Conservation (phyloP, 202 grass and related monocot species). For the Bolboschoenoplectus hybrid region DNA sequence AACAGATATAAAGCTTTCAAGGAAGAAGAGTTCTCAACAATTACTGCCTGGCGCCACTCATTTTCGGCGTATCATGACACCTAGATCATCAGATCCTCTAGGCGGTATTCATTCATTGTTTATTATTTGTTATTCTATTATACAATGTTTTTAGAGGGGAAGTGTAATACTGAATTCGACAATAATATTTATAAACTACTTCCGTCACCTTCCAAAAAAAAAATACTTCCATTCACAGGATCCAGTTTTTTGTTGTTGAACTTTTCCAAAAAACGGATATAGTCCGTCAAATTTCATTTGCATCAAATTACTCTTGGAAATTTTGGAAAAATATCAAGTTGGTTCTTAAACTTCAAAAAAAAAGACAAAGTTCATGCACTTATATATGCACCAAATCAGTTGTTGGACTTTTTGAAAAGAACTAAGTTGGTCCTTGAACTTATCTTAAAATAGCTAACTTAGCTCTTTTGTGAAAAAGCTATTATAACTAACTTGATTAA, state of each 20-base stretch:
- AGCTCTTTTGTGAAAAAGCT: not conserved
- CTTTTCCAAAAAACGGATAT: not conserved
- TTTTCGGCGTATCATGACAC: conserved; percentile 74
- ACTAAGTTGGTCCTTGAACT: not conserved
- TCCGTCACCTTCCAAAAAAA: not conserved
- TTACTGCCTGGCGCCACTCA: conserved; percentile 60
- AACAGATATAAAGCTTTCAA: conserved; percentile 58
- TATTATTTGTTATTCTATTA: not conserved
- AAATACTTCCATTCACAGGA: not conserved
- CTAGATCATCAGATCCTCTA: conserved; percentile 81
- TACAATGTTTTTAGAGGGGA: not conserved
- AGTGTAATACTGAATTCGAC: conserved; percentile 9
- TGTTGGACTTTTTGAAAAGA: not conserved
- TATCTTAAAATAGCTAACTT: not conserved
- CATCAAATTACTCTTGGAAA: not conserved
- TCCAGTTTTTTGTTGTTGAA: not conserved
- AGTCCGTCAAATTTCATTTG: not conserved
- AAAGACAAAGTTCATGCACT: not conserved
- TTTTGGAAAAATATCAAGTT: not conserved
- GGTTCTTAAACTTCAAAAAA: not conserved
- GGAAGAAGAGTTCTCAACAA: conserved; percentile 53
- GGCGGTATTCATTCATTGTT: conserved; percentile 43
- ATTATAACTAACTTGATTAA: not conserved
- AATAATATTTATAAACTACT: not conserved
- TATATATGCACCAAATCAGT: not conserved